Percentiles rank a stretch among this genome's conserved stretches.
Conservation (phyloP, 2,329 filamentous ascomycete genomes). For the Exophiala spinifera region DNA sequence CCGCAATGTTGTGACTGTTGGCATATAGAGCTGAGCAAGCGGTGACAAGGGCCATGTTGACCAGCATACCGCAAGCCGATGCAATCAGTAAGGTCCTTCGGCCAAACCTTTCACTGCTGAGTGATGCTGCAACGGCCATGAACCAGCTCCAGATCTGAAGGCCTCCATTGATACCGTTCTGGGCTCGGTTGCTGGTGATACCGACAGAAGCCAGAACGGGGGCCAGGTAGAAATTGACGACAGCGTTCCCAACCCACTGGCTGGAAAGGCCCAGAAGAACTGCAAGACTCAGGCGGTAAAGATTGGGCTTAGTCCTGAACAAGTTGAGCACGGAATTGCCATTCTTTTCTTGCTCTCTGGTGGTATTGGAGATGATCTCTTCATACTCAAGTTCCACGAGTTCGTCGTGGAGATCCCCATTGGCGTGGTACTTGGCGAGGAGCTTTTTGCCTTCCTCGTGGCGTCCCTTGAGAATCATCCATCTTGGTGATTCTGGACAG, state of each 20-base stretch:
- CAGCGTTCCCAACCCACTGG: constrained; percentile 28
- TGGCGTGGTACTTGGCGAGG: constrained; percentile 29
- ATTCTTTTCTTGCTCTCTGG: too few species aligned
- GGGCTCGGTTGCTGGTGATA: constrained; percentile 33
- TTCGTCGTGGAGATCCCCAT: constrained; percentile 22
- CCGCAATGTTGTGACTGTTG: too few species aligned
- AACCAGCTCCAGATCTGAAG: constrained; percentile 41
- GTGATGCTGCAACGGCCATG: constrained; percentile 37
- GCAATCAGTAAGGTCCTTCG: constrained; percentile 43
- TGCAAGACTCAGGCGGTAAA: too few species aligned
- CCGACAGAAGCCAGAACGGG: constrained; percentile 38
- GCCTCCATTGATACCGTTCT: constrained; percentile 39
- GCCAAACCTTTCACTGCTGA: constrained; percentile 39
- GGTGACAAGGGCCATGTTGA: too few species aligned
- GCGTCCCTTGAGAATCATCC: constrained; percentile 26
- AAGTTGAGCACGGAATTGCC: too few species aligned
- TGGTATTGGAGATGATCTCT: constrained; percentile 63
- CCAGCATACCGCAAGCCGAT: constrained; percentile 40
- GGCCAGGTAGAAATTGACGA: constrained; percentile 37
- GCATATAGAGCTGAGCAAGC: too few species aligned
- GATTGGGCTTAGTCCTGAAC: too few species aligned
- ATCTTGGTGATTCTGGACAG: constrained; percentile 21
- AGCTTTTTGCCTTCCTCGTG: constrained; percentile 26
- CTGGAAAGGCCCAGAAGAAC: too few species aligned
- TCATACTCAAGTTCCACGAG: constrained; percentile 57